Evolutionary conservation across 306 rosid species (phyloP).

Genomic region (Rubus parviflorus): DNA sequence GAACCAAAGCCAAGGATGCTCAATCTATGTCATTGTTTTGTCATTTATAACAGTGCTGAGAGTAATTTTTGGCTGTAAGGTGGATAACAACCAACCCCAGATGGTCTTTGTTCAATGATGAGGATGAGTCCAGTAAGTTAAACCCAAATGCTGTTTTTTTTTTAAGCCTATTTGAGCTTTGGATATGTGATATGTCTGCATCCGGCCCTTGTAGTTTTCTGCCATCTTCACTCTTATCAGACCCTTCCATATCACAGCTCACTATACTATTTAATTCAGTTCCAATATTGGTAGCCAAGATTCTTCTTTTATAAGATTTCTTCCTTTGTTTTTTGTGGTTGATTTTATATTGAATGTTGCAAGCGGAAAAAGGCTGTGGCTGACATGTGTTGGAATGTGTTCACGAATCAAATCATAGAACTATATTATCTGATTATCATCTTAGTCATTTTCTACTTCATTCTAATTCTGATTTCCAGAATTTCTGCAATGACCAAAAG

Average conservation of each 20-base stretch:
- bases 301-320: background rate
- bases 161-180: background rate
- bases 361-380: background rate
- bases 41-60: background rate
- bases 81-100: background rate
- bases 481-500: constrained; percentile 3
- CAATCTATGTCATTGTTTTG: background rate
- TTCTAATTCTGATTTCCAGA: background rate
- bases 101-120: constrained; percentile 16
- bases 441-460: background rate
- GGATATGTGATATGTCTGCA: background rate
- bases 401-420: background rate
- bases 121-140: background rate
- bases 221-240: background rate
- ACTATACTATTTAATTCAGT: background rate
- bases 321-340: background rate
- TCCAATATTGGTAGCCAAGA: constrained; percentile 3
- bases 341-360: background rate
- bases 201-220: background rate
- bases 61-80: background rate
- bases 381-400: background rate
- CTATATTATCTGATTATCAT: background rate
- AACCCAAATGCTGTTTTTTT: background rate
- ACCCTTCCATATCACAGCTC: background rate
- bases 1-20: background rate